Evolutionary conservation across 225 moss, liverwort and hornwort species (phyloP).

Genomic region (Rhytidiadelphus loreus): DNA sequence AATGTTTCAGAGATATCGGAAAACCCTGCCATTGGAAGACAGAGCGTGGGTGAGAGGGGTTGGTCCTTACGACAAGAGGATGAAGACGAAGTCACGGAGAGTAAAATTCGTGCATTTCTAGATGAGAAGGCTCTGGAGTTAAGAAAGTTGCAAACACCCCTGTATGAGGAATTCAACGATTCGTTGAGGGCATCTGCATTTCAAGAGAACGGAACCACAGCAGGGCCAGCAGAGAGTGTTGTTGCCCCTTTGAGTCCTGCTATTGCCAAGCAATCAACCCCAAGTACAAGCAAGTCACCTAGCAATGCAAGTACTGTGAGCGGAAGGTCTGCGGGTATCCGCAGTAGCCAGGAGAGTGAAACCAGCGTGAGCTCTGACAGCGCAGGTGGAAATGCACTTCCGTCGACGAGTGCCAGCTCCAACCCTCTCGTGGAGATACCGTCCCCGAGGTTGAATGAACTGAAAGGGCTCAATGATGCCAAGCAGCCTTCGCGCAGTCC

Average conservation of each 20-base stretch:
- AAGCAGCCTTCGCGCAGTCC: conserved; percentile 20
- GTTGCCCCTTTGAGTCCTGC: conserved; percentile 57
- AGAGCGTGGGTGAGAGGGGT: conserved; percentile 12
- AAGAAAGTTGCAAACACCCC: conserved; percentile 71
- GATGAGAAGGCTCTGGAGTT: conserved; percentile 89
- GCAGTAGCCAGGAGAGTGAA: conserved; percentile 79
- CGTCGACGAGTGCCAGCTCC: conserved; percentile 20
- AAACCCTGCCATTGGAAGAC: conserved; percentile 1
- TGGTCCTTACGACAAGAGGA: conserved; percentile 48
- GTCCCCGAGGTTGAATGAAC: conserved; percentile 56
- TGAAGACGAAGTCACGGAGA: conserved; percentile 89
- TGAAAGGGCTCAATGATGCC: conserved; percentile 36
- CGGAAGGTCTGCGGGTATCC: conserved; percentile 38
- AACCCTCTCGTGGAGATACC: conserved; percentile 62
- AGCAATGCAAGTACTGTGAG: conserved; percentile 55
- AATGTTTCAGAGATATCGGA: not conserved
- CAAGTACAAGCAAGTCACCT: conserved; percentile 54
- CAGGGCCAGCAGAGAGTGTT: conserved; percentile 45
- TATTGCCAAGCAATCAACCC: conserved; percentile 27
- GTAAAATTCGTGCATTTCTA: conserved; percentile 79
- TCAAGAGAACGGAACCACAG: conserved; percentile 16
- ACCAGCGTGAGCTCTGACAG: conserved; percentile 72
- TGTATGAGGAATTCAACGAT: conserved; percentile 75
- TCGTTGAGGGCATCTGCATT: conserved; percentile 16
- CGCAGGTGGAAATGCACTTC: conserved; percentile 36